Evolutionary conservation across 768 basidiomycete genomes (phyloP).

Genomic region (Coprinellus micaceus): DNA sequence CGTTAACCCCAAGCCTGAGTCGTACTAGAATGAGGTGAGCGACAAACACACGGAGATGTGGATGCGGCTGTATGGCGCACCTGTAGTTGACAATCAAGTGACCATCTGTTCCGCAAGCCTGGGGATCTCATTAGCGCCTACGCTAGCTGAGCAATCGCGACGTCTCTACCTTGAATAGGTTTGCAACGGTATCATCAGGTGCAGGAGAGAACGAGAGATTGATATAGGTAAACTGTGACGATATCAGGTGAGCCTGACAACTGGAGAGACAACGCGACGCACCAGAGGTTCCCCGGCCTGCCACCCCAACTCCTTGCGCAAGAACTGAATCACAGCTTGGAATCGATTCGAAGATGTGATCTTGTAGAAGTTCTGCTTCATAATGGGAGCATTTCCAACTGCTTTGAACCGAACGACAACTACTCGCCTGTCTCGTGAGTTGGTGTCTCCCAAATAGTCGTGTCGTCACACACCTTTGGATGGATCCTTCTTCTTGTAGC

Average conservation of each 20-base stretch:
- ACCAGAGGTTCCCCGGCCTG: constrained; percentile 84
- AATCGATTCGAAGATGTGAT: constrained; percentile 93
- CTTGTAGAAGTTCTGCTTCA: constrained; percentile 99
- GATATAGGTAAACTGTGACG: constrained; percentile 51
- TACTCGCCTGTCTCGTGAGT: constrained; percentile 24
- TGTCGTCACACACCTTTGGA: constrained; percentile 56
- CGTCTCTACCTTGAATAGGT: constrained; percentile 63
- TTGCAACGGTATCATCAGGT: constrained; percentile 77
- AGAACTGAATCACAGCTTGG: constrained; percentile 90
- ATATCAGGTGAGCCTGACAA: background rate
- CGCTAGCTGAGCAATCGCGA: background rate
- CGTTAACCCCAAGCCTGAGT: constrained; percentile 43
- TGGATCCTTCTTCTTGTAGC: constrained; percentile 83
- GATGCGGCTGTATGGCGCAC: too few species aligned
- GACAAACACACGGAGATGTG: too few species aligned
- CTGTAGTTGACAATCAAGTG: constrained; percentile 93
- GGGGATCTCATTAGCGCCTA: constrained; percentile 2
- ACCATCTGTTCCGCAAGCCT: constrained; percentile 86
- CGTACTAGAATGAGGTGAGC: constrained; percentile 24
- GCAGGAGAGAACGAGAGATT: constrained; percentile 79
- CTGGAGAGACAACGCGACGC: too few species aligned
- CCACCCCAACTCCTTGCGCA: constrained; percentile 86
- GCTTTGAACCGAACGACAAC: constrained; percentile 98
- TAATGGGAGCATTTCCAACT: constrained; percentile 95
- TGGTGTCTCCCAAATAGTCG: background rate